Percentiles rank a stretch among this genome's conserved stretches.
These are phyloP conservation scores for Malassezia japonica DNA, from an alignment of 1,284 basidiomycete genomes.

Conservation along the genomic window DNA sequence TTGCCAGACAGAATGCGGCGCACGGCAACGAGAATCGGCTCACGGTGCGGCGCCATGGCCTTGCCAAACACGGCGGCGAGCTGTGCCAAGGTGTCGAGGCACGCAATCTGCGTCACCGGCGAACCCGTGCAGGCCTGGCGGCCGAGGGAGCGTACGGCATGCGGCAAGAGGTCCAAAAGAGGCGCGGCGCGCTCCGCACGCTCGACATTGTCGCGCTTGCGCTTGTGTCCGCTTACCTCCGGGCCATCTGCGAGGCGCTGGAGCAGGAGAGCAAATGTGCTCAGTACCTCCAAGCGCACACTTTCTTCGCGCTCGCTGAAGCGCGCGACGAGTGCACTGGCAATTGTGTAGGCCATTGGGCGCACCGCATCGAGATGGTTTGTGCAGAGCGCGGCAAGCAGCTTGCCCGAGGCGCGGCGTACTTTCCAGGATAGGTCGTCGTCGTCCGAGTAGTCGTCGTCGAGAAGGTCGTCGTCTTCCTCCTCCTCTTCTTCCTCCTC, in stretches of 20 bases:
- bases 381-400: constrained; percentile 70
- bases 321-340: constrained; percentile 74
- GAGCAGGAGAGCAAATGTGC: constrained; percentile 69
- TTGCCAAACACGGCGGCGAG: neutral
- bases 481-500: constrained; percentile 20
- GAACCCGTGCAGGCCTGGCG: constrained; percentile 1
- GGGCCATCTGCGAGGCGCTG: constrained; percentile 57
- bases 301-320: constrained; percentile 93
- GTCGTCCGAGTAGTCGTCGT: constrained; percentile 71
- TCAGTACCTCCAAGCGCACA: constrained; percentile 85
- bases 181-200: neutral
- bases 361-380: constrained; percentile 77
- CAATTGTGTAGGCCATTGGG: constrained; percentile 70
- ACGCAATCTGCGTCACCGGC: constrained; percentile 2
- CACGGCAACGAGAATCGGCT: neutral
- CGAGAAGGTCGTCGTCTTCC: constrained; percentile 58
- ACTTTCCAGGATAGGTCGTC: constrained; percentile 99
- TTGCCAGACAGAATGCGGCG: neutral
- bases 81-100: constrained; percentile 6
- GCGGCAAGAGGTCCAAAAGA: neutral
- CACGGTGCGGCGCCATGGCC: neutral
- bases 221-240: neutral
- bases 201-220: neutral
- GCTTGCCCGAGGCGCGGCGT: constrained; percentile 79
- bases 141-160: neutral